These are phyloP conservation scores for Apiotrichum laibachii DNA, from an alignment of 1,284 basidiomycete species.

Conservation along the genomic window DNA sequence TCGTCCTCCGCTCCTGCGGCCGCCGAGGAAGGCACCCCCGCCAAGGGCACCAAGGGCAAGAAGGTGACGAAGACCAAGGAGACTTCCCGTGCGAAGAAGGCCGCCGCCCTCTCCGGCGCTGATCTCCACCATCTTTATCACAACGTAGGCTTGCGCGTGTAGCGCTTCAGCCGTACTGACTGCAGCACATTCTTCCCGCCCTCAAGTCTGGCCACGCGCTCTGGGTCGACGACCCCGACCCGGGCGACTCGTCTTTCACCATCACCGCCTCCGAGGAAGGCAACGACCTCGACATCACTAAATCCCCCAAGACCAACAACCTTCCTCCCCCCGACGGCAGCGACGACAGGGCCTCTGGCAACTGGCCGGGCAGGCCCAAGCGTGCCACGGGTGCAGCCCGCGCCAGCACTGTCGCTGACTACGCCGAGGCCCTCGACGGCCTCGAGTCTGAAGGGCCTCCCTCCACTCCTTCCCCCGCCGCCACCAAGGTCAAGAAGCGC, in stretches of 20 bases:
- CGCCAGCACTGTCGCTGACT: no score
- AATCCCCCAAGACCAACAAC: no score
- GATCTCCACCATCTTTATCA: conserved; percentile 35
- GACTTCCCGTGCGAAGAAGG: conserved; percentile 7
- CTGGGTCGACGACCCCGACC: conserved; percentile 15
- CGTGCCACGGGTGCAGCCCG: no score
- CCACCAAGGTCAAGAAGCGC: no score
- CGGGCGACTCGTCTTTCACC: no score
- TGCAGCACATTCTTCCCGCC: conserved; percentile 31
- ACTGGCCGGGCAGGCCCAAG: no score
- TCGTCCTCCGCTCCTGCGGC: neutral
- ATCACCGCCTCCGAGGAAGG: no score
- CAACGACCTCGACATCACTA: no score
- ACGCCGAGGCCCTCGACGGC: neutral
- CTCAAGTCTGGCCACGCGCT: conserved; percentile 26
- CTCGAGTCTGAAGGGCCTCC: neutral
- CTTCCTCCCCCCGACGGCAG: no score
- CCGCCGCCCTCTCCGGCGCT: conserved; percentile 19
- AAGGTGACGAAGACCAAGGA: neutral
- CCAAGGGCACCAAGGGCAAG: neutral
- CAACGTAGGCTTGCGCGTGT: conserved; percentile 35
- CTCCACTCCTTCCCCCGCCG: no score
- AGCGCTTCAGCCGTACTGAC: conserved; percentile 7
- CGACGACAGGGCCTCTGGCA: no score
- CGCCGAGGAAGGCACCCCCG: neutral